Conservation (phyloP, 2,329 filamentous ascomycete species). For the Pseudogymnoascus sp. region DNA sequence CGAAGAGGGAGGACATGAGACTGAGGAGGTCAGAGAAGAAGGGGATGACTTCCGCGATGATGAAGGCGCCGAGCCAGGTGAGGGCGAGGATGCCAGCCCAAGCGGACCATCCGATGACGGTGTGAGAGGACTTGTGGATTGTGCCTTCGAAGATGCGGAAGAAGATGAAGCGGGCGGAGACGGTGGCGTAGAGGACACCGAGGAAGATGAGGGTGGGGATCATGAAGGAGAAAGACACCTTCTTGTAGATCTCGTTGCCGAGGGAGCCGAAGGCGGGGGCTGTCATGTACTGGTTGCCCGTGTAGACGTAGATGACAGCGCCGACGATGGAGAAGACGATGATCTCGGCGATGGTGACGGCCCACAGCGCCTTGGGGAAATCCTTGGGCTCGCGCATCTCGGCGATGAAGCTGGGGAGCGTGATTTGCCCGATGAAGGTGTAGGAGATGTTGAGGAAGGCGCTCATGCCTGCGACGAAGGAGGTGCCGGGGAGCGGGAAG, state of each 20-base stretch:
- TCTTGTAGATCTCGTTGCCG: slow-evolving; percentile 66
- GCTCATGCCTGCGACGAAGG: slow-evolving; percentile 73
- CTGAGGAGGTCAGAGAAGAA: slow-evolving; percentile 73
- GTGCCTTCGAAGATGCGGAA: slow-evolving; percentile 79
- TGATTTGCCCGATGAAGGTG: slow-evolving; percentile 94
- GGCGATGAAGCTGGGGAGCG: slow-evolving; percentile 86
- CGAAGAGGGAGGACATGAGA: slow-evolving; percentile 80
- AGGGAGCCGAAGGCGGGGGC: slow-evolving; percentile 81
- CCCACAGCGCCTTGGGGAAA: slow-evolving; percentile 88
- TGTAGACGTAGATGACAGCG: slow-evolving; percentile 74
- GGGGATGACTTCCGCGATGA: slow-evolving; percentile 87
- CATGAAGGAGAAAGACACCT: slow-evolving; percentile 90
- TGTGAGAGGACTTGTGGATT: slow-evolving; percentile 73
- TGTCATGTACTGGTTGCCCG: slow-evolving; percentile 82
- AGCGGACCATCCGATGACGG: slow-evolving; percentile 66
- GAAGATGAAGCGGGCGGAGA: slow-evolving; percentile 84
- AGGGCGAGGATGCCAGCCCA: slow-evolving; percentile 68
- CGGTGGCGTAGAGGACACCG: slow-evolving; percentile 82
- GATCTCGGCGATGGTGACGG: slow-evolving; percentile 80
- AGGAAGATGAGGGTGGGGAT: slow-evolving; percentile 89
- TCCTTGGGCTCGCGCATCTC: slow-evolving; percentile 79
- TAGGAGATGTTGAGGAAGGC: slow-evolving; percentile 95
- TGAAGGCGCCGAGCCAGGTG: slow-evolving; percentile 82
- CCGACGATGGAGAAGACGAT: slow-evolving; percentile 80
- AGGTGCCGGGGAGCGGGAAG: slow-evolving; percentile 58